Percentiles rank a stretch among this genome's conserved stretches.
These are phyloP conservation scores for Tylopilus sp. DNA, from an alignment of 1,284 basidiomycete genomes.

Conservation along the genomic window DNA sequence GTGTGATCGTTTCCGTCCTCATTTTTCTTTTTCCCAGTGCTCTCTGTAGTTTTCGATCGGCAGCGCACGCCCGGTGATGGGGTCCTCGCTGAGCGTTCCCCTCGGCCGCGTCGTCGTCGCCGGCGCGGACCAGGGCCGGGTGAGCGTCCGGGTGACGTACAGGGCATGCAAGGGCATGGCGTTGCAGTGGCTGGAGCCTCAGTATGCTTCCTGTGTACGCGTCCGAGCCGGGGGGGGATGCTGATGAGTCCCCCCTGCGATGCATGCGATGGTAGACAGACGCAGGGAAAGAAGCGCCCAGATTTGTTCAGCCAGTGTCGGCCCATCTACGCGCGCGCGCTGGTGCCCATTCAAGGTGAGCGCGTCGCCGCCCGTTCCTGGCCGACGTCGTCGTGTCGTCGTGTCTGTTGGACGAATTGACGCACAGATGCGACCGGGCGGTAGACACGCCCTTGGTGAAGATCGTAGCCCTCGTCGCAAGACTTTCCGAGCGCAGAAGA, in stretches of 20 bases:
- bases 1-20: slow-evolving; percentile 1
- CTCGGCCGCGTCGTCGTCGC: slow-evolving; percentile 36
- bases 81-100: slow-evolving; percentile 57
- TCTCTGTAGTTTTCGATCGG: slow-evolving; percentile 48
- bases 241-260: too few species aligned
- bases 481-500: slow-evolving; percentile 63
- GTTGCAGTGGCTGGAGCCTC: slow-evolving; percentile 90
- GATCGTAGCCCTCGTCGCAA: slow-evolving; percentile 66
- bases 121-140: too few species aligned
- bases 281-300: slow-evolving; percentile 81
- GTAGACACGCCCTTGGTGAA: slow-evolving; percentile 71
- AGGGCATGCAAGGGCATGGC: slow-evolving; percentile 83
- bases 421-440: neutral
- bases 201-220: slow-evolving; percentile 42
- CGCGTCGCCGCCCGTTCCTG: neutral
- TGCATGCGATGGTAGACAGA: slow-evolving; percentile 57
- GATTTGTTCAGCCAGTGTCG: slow-evolving; percentile 96
- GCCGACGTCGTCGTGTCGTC: neutral
- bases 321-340: slow-evolving; percentile 82
- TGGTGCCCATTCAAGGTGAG: slow-evolving; percentile 78
- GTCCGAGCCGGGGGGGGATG: too few species aligned
- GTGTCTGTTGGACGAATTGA: neutral
- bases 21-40: too few species aligned
- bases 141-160: slow-evolving; percentile 50
- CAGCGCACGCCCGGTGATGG: slow-evolving; percentile 64